Base-by-base conservation (phyloP, 108 stramenopile genomes). In the Nitzschia palea region DNA sequence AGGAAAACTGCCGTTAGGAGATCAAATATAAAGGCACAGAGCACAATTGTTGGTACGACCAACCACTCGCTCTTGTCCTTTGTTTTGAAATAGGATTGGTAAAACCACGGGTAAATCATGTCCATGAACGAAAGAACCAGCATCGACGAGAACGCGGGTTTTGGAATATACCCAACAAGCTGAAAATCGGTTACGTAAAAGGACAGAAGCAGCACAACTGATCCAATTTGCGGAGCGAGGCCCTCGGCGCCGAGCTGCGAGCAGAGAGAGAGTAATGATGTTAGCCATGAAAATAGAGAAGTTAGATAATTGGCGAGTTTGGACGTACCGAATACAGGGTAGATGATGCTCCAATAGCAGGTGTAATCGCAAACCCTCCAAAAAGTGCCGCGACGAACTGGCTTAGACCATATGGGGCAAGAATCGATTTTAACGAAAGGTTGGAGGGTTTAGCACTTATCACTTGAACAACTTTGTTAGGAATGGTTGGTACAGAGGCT, bases 1-100 rank as follows among this genome's bases (percentile, higher is more conserved):
- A 93, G 34, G 30, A 81, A 76, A 3, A 93, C 78, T 22, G 86
- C 75, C 20, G 82, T 52, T 6, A 93, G 68, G 27, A 86, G 70
- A 45, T 88, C 91, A 12, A 82, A 60, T 9, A 72, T 18, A 1
- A 88, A 65, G 17, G 85, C 69, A 53, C 73, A 74, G 6, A 77
- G 28, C 2, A 87, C 84, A 55, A 93, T 89, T 29, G 82, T 54
- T 6, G 91, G 91, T 47, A 86, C 74, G 15, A 93, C 91, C 2
- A 75, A 34, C 85, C 84, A 89, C 62, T 93, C 91, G 12, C 6
- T 48, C 3, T 64, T 42, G 23, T 70, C 68, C 15, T 67, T 47
- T 33, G 75, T 82, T 57, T 85, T 86, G 4, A 48, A 31, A 44
- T 71, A 83, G 27, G 81, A 71, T 36, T 60, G 51, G 31, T 85